These are phyloP conservation scores for Syncephalastrum racemosum DNA, from an alignment of 371 early-diverging fungal species.

Conservation along the genomic window DNA sequence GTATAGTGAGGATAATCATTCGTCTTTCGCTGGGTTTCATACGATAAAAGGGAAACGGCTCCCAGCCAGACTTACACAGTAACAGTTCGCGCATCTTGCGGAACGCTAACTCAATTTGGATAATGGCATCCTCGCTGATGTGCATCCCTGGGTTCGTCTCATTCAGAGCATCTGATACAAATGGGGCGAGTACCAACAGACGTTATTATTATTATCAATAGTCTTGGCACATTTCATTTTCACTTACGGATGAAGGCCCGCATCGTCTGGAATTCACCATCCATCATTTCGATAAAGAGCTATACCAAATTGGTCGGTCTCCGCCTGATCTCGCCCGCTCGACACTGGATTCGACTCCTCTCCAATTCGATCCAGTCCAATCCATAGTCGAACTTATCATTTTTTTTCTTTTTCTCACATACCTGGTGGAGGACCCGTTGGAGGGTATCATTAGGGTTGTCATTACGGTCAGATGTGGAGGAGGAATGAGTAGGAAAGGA, in stretches of 20 bases:
- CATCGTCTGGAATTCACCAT: slow-evolving; percentile 67
- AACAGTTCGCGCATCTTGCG: slow-evolving; percentile 56
- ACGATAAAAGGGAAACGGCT: neutral
- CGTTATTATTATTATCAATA: neutral
- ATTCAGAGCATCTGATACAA: slow-evolving; percentile 41
- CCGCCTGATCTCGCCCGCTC: too few species aligned
- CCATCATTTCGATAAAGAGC: slow-evolving; percentile 66
- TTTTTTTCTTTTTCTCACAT: slow-evolving; percentile 2
- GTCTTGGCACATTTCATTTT: too few species aligned
- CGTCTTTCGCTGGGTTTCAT: neutral
- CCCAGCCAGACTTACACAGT: slow-evolving; percentile 47
- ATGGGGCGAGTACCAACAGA: neutral
- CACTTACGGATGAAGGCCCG: slow-evolving; percentile 63
- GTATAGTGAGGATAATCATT: neutral
- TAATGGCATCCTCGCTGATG: slow-evolving; percentile 62
- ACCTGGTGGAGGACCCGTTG: slow-evolving; percentile 62
- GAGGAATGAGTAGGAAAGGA: slow-evolving; percentile 12
- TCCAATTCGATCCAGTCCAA: too few species aligned
- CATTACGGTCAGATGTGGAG: slow-evolving; percentile 6
- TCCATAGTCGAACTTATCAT: neutral
- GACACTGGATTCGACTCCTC: too few species aligned
- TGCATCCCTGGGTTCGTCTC: slow-evolving; percentile 56
- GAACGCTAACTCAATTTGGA: slow-evolving; percentile 59
- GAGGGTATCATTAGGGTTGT: slow-evolving; percentile 48
- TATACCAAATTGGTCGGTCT: slow-evolving; percentile 11